Base-by-base conservation (phyloP, 306 rosid genomes). In the Lablab purpureus region DNA sequence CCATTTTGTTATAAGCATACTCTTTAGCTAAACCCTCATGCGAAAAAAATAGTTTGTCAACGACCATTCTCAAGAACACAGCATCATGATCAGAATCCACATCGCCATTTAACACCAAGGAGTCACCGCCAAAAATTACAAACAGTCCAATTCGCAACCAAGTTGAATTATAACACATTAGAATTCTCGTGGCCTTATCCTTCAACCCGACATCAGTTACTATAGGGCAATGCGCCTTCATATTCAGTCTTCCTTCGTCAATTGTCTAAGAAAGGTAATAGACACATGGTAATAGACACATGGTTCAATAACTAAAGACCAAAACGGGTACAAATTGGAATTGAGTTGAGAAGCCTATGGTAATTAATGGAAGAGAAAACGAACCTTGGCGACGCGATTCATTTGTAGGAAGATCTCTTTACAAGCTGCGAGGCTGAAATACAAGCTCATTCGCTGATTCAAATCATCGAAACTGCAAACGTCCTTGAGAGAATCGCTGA, bases 161-260 rank as follows among this genome's bases (percentile, higher is more conserved):
- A 64, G 76, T 74, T 58, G 95, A 91, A 80, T 88, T 92, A 65
- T 91, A 94, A 78, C 93, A 87, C 97, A 89, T 76, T 4, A 94
- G 88, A 1, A 88, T 82, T 78, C 77, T 84, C 10, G 54, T 85
- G 46, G 97, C 91, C 73, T 81, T 92, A 69, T 87, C 87, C 84
- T 83, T 92, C 86, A 92, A 84, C 77, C 97, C 95, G 41, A 94
- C 78, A 73, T 94, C 99, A 7, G 97, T 88, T 22, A 94, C 95
- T 63, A 91, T 73, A 7, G 99, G 95, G 71, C 97, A 94, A 76
- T 94, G 93, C 1, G 91, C 88, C 94, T 92, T 94, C 97, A 94
- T 85, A 79, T 85, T 94, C 14, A 94, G 70, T 87, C 99, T 92
- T 77, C 93, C 93, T 34, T 92, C 93, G 22, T 92, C 99, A 62